phyloP scores from a whole-genome alignment of 345 rosid species.

The Lepidium africanum region DNA sequence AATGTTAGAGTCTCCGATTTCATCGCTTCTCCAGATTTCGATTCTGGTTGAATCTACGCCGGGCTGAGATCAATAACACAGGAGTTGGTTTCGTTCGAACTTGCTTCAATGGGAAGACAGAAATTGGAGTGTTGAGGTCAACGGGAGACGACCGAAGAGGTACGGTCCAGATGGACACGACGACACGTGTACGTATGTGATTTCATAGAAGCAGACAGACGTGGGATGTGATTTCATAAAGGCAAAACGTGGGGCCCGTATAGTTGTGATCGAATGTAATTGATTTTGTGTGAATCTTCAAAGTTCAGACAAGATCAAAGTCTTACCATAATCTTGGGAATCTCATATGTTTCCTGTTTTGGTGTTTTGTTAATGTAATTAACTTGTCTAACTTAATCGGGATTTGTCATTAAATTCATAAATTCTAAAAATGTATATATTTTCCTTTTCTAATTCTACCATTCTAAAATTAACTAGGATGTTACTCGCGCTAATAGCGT shows the following conservation, averaged over 20 bases:
- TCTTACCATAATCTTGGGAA: not conserved
- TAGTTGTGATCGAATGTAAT: not conserved
- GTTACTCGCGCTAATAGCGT: too few relatives aligned
- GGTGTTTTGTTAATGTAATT: not conserved
- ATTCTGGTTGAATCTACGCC: not conserved
- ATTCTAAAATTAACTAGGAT: too few relatives aligned
- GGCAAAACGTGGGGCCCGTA: not conserved
- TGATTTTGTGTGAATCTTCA: not conserved
- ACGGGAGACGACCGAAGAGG: not conserved
- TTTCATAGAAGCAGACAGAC: not conserved
- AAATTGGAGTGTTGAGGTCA: not conserved
- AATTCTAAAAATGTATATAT: not conserved
- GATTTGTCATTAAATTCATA: not conserved
- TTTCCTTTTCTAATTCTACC: too few relatives aligned
- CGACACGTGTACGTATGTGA: constrained; percentile 19
- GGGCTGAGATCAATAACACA: not conserved
- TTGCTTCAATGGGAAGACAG: constrained; percentile 4
- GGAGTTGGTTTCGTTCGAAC: not conserved
- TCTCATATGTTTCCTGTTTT: not conserved
- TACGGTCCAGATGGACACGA: not conserved
- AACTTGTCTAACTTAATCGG: not conserved
- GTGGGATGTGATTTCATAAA: not conserved
- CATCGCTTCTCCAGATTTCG: constrained; percentile 17
- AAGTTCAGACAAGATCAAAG: not conserved
- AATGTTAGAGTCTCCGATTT: constrained; percentile 43